Evolutionary conservation across 495 filamentous ascomycete genomes (phyloP).

Genomic region (Podospora pseudocomata): DNA sequence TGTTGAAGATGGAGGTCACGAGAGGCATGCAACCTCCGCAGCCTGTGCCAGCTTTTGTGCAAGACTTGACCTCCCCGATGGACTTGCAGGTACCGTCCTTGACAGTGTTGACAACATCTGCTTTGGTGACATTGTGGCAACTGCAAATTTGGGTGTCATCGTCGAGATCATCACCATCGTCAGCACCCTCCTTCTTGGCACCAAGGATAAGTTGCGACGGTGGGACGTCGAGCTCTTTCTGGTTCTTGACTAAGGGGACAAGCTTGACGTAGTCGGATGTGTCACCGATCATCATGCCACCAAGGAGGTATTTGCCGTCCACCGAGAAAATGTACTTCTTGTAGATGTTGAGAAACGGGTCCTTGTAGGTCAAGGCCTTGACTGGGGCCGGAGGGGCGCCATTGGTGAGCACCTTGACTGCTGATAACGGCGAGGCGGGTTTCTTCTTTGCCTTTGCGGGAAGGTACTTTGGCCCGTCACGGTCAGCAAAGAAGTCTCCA

Average conservation of each 20-base stretch:
- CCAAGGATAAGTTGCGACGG: conserved; percentile 90
- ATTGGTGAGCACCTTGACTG: conserved; percentile 50
- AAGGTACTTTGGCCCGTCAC: conserved; percentile 75
- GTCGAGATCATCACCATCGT: conserved; percentile 55
- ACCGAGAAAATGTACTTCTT: conserved; percentile 94
- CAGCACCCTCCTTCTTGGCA: conserved; percentile 66
- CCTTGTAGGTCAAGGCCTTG: conserved; percentile 87
- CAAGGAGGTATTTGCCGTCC: conserved; percentile 89
- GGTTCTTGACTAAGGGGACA: conserved; percentile 87
- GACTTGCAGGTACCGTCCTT: conserved; percentile 83
- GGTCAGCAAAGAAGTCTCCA: conserved; percentile 93
- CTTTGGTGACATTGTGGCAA: conserved; percentile 94
- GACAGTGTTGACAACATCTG: conserved; percentile 68
- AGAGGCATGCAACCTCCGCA: conserved; percentile 95
- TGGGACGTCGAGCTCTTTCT: conserved; percentile 77
- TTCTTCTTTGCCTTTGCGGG: conserved; percentile 51
- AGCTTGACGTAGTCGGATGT: conserved; percentile 92
- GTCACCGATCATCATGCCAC: conserved; percentile 98
- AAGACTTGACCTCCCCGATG: conserved; percentile 83
- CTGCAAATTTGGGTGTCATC: conserved; percentile 92
- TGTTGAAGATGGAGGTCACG: conserved; percentile 90
- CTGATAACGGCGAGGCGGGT: conserved; percentile 18
- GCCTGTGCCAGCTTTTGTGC: conserved; percentile 92
- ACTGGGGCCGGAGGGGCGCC: conserved; percentile 57
- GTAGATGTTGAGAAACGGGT: conserved; percentile 91